Evolutionary conservation across 2,329 filamentous ascomycete genomes (phyloP).

Genomic region (Bertia moriformis): DNA sequence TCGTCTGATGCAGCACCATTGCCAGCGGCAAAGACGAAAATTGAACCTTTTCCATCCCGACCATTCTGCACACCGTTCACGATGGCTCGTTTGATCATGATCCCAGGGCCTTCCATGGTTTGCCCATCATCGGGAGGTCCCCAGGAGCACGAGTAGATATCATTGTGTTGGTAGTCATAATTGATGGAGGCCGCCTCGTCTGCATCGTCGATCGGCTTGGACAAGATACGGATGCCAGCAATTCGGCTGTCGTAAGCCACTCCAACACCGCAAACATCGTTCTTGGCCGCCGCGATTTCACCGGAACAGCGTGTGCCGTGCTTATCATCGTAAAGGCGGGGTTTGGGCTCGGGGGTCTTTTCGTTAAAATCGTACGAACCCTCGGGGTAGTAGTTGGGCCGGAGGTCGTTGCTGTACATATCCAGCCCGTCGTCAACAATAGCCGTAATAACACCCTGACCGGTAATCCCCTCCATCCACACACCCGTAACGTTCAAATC

Average conservation of each 20-base stretch:
- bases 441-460: constrained; percentile 74
- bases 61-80: constrained; percentile 83
- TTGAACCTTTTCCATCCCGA: constrained; percentile 67
- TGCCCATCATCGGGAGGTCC: constrained; percentile 84
- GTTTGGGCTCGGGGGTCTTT: constrained; percentile 60
- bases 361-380: constrained; percentile 98
- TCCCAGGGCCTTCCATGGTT: constrained; percentile 85
- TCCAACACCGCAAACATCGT: constrained; percentile 87
- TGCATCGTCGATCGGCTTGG: constrained; percentile 75
- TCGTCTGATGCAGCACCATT: constrained; percentile 79
- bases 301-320: constrained; percentile 92
- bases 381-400: constrained; percentile 80
- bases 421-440: constrained; percentile 94
- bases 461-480: constrained; percentile 82
- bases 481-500: constrained; percentile 93
- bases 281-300: constrained; percentile 81
- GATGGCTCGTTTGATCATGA: constrained; percentile 81
- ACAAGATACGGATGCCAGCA: constrained; percentile 82
- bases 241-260: constrained; percentile 87
- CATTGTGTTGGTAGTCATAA: constrained; percentile 77
- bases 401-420: constrained; percentile 85
- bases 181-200: constrained; percentile 90
- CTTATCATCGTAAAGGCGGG: constrained; percentile 67
- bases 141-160: constrained; percentile 99
- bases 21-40: constrained; percentile 93